Base-by-base conservation (phyloP, 768 basidiomycete species). In the Tephrocybe rancida region DNA sequence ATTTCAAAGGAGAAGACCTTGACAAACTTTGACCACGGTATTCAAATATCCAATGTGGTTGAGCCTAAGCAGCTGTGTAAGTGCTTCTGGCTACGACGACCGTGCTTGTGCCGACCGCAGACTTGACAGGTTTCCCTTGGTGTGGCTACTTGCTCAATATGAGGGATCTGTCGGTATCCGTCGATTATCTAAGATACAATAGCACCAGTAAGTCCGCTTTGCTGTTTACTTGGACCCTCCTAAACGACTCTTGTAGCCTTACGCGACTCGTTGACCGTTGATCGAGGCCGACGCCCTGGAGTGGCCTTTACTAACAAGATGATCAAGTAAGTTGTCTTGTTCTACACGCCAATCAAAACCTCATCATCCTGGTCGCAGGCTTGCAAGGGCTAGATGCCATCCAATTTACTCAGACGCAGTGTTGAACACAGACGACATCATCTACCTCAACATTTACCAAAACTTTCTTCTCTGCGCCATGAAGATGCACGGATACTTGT, bases 1-100 rank as follows among this genome's bases (percentile, higher is more conserved):
- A 88, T 98, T 47, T 86, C 93, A 18, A 77, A 77, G 42, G 90
- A 93, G 51, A 99, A 99, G 73, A 96, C 94, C 0, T 65, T 95
- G 51, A 83, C 89, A 5, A 97, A 93, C 63, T 97, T 98, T 64
- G 87, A 90, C 56, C 73, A 83, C 60, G 81, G 75, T 55, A 67
- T 70, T 9, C 66, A 81, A 56, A 67, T 84, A 24, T 72, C 79
- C 63, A 86, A 82, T 57, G 74, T 82, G n/a, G 75, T 76, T 5
- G 74, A 75, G 45, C 75, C 78, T 1, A 65, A 67, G 27, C 77
- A 80, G 54, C 69, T 67, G 68, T 64, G 82, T 77, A 65, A 57
- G 57, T 64, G 27, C 6, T 14, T 32, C 19, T 5, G n/a, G 16
- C 37, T 24, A 27, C 18, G 42, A 18, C 21, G 18, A 39, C 19